A percentile compares a stretch with the other conserved stretches of the same genome.
phyloP scores from a whole-genome alignment of 2,329 filamentous ascomycete genomes.

The Dothistroma pini region DNA sequence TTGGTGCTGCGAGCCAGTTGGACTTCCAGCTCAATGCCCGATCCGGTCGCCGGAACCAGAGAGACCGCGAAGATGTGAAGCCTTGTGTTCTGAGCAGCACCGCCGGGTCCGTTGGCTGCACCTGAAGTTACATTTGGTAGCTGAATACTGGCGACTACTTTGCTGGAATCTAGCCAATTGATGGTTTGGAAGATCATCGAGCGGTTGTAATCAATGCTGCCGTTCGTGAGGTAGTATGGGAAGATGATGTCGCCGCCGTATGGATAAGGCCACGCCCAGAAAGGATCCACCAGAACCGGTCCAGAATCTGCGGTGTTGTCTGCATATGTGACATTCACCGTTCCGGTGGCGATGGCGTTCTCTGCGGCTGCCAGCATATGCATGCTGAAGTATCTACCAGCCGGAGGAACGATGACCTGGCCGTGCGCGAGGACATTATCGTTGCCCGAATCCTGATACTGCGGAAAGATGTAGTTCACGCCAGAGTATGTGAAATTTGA shows the following conservation, averaged over 20 bases:
- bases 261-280: conserved; percentile 42
- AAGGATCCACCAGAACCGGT: conserved; percentile 37
- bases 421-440: conserved; percentile 40
- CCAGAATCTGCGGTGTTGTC: conserved; percentile 37
- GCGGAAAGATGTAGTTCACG: conserved; percentile 37
- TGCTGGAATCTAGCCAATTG: conserved; percentile 40
- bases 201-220: conserved; percentile 37
- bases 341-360: conserved; percentile 37
- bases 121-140: conserved; percentile 38
- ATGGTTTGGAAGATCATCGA: conserved; percentile 39
- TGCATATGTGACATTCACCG: conserved; percentile 38
- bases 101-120: conserved; percentile 33
- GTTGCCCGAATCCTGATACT: conserved; percentile 36
- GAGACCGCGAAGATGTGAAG: conserved; percentile 42
- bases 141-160: conserved; percentile 36
- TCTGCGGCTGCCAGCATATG: conserved; percentile 43
- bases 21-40: conserved; percentile 31
- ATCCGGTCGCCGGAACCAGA: conserved; percentile 30
- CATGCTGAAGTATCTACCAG: conserved; percentile 37
- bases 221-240: conserved; percentile 38
- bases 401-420: conserved; percentile 35
- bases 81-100: conserved; percentile 28
- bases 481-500: conserved; percentile 38
- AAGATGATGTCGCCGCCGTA: conserved; percentile 41
- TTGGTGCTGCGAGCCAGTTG: conserved; percentile 43